Conservation (phyloP, 805 yeast species). For the Kodamaea neixiangensis region DNA sequence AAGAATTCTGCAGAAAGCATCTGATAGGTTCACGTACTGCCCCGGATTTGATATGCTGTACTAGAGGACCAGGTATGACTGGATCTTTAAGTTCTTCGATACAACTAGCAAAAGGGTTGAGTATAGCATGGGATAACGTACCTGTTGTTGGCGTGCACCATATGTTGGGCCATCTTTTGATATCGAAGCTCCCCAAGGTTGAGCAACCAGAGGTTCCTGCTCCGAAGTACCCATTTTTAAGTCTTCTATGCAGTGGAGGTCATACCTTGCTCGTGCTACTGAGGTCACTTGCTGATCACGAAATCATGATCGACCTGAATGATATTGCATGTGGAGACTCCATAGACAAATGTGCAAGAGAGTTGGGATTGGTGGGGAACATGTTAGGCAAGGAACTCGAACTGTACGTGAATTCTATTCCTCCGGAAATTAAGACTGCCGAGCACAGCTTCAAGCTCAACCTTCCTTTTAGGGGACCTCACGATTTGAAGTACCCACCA, state of each 20-base stretch:
- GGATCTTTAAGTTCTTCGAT: constrained; percentile 84
- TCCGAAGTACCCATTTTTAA: constrained; percentile 68
- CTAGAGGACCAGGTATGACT: constrained; percentile 96
- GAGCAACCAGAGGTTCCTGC: constrained; percentile 49
- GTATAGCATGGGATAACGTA: constrained; percentile 65
- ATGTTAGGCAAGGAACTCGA: constrained; percentile 90
- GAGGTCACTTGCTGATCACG: constrained; percentile 61
- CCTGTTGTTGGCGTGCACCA: constrained; percentile 93
- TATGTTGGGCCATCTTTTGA: constrained; percentile 88
- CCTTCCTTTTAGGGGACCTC: constrained; percentile 36
- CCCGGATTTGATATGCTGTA: constrained; percentile 82
- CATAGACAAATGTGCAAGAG: constrained; percentile 88
- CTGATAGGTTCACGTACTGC: constrained; percentile 28
- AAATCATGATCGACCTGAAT: constrained; percentile 67
- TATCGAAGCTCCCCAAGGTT: constrained; percentile 36
- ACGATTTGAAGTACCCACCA: constrained; percentile 30
- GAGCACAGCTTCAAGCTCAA: constrained; percentile 27
- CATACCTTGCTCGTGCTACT: constrained; percentile 87
- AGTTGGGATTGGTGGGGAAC: constrained; percentile 73
- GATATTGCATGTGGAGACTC: constrained; percentile 96
- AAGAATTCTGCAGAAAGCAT: constrained; percentile 41
- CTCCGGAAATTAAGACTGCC: constrained; percentile 26
- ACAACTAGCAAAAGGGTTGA: constrained; percentile 81
- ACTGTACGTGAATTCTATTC: constrained; percentile 41
- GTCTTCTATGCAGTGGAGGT: constrained; percentile 87